Conservation (phyloP, 2,329 filamentous ascomycete species). For the Pyrenophora tritici-repentis region DNA sequence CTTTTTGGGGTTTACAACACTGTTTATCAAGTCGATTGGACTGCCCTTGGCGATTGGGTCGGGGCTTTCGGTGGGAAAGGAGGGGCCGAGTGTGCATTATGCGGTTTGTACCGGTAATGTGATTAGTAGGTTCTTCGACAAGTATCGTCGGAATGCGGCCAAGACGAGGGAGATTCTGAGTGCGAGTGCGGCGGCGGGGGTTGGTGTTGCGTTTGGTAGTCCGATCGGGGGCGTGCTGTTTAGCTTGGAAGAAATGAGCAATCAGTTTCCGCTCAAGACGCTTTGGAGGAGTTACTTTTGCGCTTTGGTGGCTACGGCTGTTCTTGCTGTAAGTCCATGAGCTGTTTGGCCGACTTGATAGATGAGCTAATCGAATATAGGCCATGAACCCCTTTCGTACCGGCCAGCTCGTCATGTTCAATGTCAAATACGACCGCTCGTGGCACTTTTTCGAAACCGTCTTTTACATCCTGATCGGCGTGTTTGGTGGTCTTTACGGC, state of each 20-base stretch:
- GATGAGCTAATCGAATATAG: conserved; percentile 42
- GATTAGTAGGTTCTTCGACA: conserved; percentile 88
- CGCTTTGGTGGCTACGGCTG: conserved; percentile 89
- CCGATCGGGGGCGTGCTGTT: conserved; percentile 97
- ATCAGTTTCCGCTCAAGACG: conserved; percentile 93
- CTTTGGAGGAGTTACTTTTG: conserved; percentile 99
- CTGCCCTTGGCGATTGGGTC: conserved; percentile 92
- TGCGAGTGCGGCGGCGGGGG: conserved; percentile 90
- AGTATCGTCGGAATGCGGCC: conserved; percentile 87
- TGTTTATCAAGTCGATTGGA: conserved; percentile 91
- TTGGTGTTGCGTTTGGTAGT: conserved; percentile 95
- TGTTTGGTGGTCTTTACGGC: conserved; percentile 93
- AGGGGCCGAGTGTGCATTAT: conserved; percentile 98
- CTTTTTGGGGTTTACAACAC: conserved; percentile 87
- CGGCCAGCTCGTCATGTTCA: conserved; percentile 98
- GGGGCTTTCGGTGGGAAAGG: conserved; percentile 92
- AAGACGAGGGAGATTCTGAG: conserved; percentile 96
- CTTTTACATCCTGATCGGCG: conserved; percentile 88
- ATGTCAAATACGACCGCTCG: conserved; percentile 89
- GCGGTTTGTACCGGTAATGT: conserved; percentile 97
- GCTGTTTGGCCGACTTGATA: too few species aligned
- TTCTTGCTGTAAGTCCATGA: conserved; percentile 70
- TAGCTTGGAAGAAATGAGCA: conserved; percentile 97
- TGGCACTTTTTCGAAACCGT: conserved; percentile 98
- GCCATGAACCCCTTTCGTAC: conserved; percentile 98